Percentiles rank a stretch among this genome's conserved stretches.
Conservation (phyloP, 108 stramenopile genomes). For the Fistulifera solaris region DNA sequence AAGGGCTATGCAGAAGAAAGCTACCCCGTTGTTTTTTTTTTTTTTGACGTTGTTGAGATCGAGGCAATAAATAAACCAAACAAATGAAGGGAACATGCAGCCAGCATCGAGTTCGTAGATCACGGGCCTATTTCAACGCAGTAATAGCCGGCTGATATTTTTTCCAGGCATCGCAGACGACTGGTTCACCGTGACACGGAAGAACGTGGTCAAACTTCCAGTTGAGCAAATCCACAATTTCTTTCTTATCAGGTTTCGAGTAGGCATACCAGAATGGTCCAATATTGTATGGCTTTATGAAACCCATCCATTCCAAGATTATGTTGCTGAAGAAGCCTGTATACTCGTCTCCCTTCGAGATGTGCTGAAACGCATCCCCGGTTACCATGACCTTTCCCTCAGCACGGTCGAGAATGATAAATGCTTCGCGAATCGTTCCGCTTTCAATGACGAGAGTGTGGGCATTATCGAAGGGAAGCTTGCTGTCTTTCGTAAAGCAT, state of each 20-base stretch:
- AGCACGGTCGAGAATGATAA: background rate
- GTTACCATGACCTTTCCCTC: background rate
- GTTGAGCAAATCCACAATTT: background rate
- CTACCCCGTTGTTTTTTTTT: no score
- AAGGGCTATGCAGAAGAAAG: no score
- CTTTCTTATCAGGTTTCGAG: background rate
- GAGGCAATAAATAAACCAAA: no score
- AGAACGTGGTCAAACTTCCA: background rate
- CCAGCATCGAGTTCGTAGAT: no score
- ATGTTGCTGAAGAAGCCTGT: background rate
- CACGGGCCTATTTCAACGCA: background rate
- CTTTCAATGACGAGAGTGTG: background rate
- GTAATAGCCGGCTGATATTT: background rate
- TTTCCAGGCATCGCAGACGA: background rate
- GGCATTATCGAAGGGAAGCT: conserved; percentile 1
- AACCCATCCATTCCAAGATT: background rate
- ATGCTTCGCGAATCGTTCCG: background rate
- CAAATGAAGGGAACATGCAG: no score
- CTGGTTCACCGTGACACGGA: background rate
- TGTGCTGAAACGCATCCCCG: background rate
- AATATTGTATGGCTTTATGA: background rate
- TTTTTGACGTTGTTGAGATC: no score
- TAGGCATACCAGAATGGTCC: background rate
- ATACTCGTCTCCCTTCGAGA: background rate
- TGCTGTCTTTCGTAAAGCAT: background rate